Percentiles rank a stretch among this genome's conserved stretches.
Conservation (phyloP, 2,329 filamentous ascomycete species). For the Phoma herbarum region DNA sequence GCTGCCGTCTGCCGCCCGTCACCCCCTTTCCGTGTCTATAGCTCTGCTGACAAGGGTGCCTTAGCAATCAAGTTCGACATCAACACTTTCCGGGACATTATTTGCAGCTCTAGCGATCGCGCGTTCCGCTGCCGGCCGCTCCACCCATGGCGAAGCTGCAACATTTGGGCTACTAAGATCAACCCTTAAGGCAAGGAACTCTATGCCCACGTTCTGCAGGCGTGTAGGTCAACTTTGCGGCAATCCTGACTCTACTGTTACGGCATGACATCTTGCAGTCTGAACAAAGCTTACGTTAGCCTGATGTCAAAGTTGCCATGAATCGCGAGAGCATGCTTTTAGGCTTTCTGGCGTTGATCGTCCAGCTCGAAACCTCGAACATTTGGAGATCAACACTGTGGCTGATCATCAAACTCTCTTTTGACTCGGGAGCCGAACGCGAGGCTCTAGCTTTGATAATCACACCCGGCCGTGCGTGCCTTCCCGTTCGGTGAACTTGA, state of each 20-base stretch:
- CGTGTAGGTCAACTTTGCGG: neutral
- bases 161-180: constrained; percentile 7
- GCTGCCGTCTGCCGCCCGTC: neutral
- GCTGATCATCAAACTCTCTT: constrained; percentile 13
- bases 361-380: neutral
- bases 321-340: neutral
- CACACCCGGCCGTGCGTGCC: constrained; percentile 3
- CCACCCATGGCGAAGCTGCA: constrained; percentile 7
- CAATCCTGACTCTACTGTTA: neutral
- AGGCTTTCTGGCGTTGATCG: neutral
- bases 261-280: neutral
- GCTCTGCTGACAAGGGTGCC: neutral
- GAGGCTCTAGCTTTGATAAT: constrained; percentile 5
- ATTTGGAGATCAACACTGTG: constrained; percentile 4
- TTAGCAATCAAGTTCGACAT: constrained; percentile 1
- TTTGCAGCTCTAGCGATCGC: constrained; percentile 9
- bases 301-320: neutral
- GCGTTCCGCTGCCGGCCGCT: constrained; percentile 9
- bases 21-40: neutral
- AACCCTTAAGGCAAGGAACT: constrained; percentile 4
- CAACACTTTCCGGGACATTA: neutral
- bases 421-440: constrained; percentile 8
- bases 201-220: constrained; percentile 1
- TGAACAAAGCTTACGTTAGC: neutral
- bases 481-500: constrained; percentile 10